These are phyloP conservation scores for Gleditsia sinensis DNA, from an alignment of 306 rosid species.

Conservation along the genomic window DNA sequence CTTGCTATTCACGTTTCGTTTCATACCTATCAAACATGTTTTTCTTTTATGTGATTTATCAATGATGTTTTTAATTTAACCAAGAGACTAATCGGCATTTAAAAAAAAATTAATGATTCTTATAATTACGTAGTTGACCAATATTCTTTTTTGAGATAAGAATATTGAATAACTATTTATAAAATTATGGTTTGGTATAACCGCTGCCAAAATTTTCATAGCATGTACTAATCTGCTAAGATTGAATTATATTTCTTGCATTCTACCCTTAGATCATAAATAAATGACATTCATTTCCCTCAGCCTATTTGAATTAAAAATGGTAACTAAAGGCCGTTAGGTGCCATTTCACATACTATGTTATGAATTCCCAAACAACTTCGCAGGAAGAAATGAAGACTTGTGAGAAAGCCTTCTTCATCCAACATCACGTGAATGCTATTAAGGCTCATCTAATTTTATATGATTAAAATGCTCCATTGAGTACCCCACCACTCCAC, in stretches of 20 bases:
- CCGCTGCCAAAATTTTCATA: constrained; percentile 10
- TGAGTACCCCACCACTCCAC: too few relatives aligned
- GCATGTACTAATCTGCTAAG: neutral
- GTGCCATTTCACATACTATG: constrained; percentile 24
- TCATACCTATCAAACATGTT: too few relatives aligned
- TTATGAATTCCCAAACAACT: neutral
- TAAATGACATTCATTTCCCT: constrained; percentile 34
- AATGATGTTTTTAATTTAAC: too few relatives aligned
- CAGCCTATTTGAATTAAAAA: constrained; percentile 37
- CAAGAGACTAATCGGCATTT: neutral
- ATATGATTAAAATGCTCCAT: too few relatives aligned
- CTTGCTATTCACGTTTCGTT: too few relatives aligned
- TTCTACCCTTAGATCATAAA: constrained; percentile 34
- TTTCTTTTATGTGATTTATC: too few relatives aligned
- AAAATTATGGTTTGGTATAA: constrained; percentile 10
- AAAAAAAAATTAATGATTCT: neutral
- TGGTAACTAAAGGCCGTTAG: constrained; percentile 19
- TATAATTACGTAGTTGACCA: neutral
- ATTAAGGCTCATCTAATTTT: too few relatives aligned
- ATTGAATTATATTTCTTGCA: constrained; percentile 14
- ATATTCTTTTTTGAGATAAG: neutral
- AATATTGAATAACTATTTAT: neutral
- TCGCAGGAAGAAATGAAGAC: neutral
- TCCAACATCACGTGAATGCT: too few relatives aligned
- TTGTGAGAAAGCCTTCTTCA: too few relatives aligned